Conservation (phyloP, 139 green algal species). For the Asterochloris sp. region DNA sequence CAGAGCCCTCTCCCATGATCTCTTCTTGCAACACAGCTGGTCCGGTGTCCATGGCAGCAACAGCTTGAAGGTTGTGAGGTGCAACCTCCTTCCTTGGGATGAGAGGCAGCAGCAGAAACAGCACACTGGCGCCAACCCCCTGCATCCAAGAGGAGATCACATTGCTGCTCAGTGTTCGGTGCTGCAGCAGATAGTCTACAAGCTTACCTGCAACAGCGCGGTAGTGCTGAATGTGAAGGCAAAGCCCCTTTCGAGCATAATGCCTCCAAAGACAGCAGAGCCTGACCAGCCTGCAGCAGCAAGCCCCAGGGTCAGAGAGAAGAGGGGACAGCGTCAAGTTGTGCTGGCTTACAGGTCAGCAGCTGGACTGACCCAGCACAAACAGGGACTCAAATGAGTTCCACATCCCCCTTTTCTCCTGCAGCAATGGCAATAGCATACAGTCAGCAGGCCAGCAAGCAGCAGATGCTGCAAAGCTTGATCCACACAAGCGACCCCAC, state of each 20-base stretch:
- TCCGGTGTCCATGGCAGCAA: neutral
- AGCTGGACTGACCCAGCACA: neutral
- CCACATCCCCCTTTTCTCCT: constrained; percentile 7
- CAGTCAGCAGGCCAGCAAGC: neutral
- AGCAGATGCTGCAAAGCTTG: neutral
- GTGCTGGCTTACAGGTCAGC: neutral
- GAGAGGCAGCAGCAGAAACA: neutral
- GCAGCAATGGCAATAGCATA: neutral
- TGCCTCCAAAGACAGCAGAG: constrained; percentile 47
- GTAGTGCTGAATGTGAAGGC: constrained; percentile 27
- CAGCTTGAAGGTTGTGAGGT: neutral
- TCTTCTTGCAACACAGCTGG: too few relatives aligned
- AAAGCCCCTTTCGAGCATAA: constrained; percentile 47
- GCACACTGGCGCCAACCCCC: neutral
- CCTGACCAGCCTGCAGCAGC: constrained; percentile 42
- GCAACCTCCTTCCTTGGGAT: constrained; percentile 6
- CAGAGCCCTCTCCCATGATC: too few relatives aligned
- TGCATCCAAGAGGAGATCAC: neutral
- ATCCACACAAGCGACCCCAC: neutral
- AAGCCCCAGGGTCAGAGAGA: neutral
- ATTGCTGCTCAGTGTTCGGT: neutral
- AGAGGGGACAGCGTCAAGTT: neutral
- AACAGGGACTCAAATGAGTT: neutral
- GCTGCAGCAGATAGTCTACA: neutral
- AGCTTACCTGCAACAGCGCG: constrained; percentile 22